These are phyloP conservation scores for Calendula officinalis DNA, from an alignment of 129 eudicot species.

Conservation along the genomic window DNA sequence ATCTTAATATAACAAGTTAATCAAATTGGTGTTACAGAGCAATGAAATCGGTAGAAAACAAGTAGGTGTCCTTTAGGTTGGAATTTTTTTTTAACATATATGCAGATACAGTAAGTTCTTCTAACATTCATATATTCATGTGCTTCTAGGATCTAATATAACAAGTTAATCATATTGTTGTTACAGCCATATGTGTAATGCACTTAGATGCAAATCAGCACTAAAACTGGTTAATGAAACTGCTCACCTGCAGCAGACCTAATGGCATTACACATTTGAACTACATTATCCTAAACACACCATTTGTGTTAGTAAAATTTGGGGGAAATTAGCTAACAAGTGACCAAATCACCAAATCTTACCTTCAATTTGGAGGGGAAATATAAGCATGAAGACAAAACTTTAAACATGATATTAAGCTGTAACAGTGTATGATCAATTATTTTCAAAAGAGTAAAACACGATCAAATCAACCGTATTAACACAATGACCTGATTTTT, in stretches of 20 bases:
- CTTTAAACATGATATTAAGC: too few species aligned
- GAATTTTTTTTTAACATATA: too few species aligned
- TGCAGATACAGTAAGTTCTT: not conserved
- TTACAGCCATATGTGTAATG: not conserved
- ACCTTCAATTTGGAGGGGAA: too few species aligned
- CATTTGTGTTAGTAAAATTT: not conserved
- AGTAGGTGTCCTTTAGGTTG: not conserved
- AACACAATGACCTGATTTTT: too few species aligned
- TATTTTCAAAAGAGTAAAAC: too few species aligned
- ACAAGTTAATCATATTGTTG: not conserved
- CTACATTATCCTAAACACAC: not conserved
- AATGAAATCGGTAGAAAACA: conserved; percentile 6
- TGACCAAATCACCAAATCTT: not conserved
- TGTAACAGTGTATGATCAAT: too few species aligned
- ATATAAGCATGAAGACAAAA: too few species aligned
- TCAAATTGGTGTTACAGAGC: too few species aligned
- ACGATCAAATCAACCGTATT: too few species aligned
- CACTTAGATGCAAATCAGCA: not conserved
- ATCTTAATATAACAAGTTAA: too few species aligned
- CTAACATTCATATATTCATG: not conserved
- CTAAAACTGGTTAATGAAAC: not conserved
- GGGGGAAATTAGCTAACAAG: not conserved
- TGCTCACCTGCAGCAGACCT: not conserved
- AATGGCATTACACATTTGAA: not conserved
- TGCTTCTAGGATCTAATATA: not conserved